These are phyloP conservation scores for Phytopythium helicoides DNA, from an alignment of 352 stramenopile species.

Conservation along the genomic window DNA sequence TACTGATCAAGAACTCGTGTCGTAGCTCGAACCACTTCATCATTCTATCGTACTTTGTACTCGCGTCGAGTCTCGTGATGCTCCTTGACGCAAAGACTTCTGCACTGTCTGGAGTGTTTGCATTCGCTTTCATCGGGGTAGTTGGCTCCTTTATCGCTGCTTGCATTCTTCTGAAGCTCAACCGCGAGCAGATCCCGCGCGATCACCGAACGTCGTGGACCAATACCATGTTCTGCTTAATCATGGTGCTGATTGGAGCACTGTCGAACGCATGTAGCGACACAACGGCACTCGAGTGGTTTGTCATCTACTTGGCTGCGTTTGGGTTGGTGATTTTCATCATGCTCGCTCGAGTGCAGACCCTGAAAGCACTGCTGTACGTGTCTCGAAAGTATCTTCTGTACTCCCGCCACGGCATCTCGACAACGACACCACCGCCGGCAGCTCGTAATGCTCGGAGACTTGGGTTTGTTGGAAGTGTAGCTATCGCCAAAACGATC, in stretches of 20 bases:
- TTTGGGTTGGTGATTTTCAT: conserved; percentile 48
- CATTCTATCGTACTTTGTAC: conserved; percentile 73
- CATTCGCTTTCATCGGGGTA: conserved; percentile 84
- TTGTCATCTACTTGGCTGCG: conserved; percentile 55
- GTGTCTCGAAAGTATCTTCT: conserved; percentile 37
- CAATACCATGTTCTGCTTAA: conserved; percentile 44
- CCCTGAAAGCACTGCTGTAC: conserved; percentile 50
- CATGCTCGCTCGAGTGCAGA: conserved; percentile 62
- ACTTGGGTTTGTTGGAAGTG: conserved; percentile 37
- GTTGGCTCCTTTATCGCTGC: conserved; percentile 81
- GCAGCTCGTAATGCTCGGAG: conserved; percentile 8
- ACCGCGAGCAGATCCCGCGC: conserved; percentile 72
- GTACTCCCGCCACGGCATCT: conserved; percentile 12
- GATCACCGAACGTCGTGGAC: conserved; percentile 64
- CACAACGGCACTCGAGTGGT: conserved; percentile 38
- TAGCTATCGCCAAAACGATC: conserved; percentile 71
- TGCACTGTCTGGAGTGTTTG: conserved; percentile 83
- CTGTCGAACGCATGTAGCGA: conserved; percentile 54
- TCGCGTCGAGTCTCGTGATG: conserved; percentile 70
- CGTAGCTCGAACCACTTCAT: conserved; percentile 80
- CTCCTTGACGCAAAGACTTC: conserved; percentile 78
- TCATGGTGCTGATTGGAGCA: conserved; percentile 48
- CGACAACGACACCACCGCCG: conserved; percentile 3
- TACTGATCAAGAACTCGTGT: conserved; percentile 64
- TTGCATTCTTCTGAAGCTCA: conserved; percentile 86